These are phyloP conservation scores for Lasiodiplodia sp. DNA, from an alignment of 2,329 filamentous ascomycete genomes.

Conservation along the genomic window DNA sequence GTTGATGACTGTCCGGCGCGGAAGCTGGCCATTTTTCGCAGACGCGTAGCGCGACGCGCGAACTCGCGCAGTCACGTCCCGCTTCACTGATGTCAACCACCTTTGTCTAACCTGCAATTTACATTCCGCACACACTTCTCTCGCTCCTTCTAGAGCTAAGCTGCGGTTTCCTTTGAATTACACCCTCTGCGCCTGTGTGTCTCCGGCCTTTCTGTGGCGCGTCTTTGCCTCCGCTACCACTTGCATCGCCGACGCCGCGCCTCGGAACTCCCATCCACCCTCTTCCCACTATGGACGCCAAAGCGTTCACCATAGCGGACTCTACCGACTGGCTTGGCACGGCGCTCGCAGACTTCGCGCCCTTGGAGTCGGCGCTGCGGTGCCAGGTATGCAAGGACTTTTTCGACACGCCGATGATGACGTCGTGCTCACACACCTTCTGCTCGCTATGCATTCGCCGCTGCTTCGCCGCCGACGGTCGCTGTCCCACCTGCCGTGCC, in stretches of 20 bases:
- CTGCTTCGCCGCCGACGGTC: slow-evolving; percentile 81
- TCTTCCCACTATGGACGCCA: background rate
- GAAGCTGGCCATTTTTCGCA: background rate
- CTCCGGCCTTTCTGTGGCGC: background rate
- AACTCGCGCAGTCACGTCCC: slow-evolving; percentile 24
- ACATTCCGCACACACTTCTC: background rate
- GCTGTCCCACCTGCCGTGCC: slow-evolving; percentile 84
- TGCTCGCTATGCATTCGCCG: slow-evolving; percentile 95
- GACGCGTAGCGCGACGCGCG: slow-evolving; percentile 26
- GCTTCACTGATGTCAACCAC: slow-evolving; percentile 5
- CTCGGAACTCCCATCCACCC: background rate
- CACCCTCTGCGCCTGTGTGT: background rate
- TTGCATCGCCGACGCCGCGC: background rate
- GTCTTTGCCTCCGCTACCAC: background rate
- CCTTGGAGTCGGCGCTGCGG: slow-evolving; percentile 83
- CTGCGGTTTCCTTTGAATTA: background rate
- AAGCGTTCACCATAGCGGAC: slow-evolving; percentile 52
- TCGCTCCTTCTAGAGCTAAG: background rate
- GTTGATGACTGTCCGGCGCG: background rate
- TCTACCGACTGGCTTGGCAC: slow-evolving; percentile 87
- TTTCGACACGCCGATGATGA: slow-evolving; percentile 92
- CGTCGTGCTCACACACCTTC: slow-evolving; percentile 93
- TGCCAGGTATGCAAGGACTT: slow-evolving; percentile 99
- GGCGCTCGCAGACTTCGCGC: slow-evolving; percentile 68
- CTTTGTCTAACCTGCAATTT: background rate